phyloP scores from a whole-genome alignment of 2,329 filamentous ascomycete species.

The Lecanicillium sp. region DNA sequence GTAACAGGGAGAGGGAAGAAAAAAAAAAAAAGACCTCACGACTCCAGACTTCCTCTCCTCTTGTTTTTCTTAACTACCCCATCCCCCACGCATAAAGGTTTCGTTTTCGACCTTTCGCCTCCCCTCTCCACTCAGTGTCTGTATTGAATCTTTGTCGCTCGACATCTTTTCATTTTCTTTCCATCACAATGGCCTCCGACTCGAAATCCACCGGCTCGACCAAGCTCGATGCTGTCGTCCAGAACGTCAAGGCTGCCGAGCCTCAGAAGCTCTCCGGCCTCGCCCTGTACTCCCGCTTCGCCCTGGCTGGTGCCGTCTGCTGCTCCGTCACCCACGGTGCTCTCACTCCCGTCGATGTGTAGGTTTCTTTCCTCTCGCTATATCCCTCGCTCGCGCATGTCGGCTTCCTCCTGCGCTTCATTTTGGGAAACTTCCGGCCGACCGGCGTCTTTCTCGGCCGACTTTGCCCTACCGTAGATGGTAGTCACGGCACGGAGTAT shows the following conservation, averaged over 20 bases:
- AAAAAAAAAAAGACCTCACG: constrained; percentile 10
- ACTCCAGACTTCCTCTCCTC: constrained; percentile 4
- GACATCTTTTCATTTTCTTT: constrained; percentile 12
- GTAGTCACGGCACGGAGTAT: no score
- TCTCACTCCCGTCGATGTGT: constrained; percentile 99
- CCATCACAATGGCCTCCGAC: constrained; percentile 35
- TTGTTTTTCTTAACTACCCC: constrained; percentile 4
- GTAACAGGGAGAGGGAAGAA: neutral
- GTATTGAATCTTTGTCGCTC: constrained; percentile 13
- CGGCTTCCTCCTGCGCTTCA: no score
- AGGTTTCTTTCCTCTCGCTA: constrained; percentile 41
- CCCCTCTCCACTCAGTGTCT: constrained; percentile 24
- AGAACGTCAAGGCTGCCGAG: constrained; percentile 31
- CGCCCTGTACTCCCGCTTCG: constrained; percentile 88
- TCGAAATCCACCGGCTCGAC: constrained; percentile 28
- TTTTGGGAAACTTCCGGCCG: no score
- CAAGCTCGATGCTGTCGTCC: constrained; percentile 37
- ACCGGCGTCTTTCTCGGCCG: no score
- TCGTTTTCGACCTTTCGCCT: constrained; percentile 7
- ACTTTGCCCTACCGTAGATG: no score
- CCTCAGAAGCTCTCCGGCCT: constrained; percentile 41
- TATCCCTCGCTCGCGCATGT: neutral
- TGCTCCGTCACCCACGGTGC: constrained; percentile 96
- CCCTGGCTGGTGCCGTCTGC: constrained; percentile 95
- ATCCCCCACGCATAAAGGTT: constrained; percentile 9